Conservation (phyloP, 2,329 filamentous ascomycete genomes). For the Neophaeococcomyces aloes region DNA sequence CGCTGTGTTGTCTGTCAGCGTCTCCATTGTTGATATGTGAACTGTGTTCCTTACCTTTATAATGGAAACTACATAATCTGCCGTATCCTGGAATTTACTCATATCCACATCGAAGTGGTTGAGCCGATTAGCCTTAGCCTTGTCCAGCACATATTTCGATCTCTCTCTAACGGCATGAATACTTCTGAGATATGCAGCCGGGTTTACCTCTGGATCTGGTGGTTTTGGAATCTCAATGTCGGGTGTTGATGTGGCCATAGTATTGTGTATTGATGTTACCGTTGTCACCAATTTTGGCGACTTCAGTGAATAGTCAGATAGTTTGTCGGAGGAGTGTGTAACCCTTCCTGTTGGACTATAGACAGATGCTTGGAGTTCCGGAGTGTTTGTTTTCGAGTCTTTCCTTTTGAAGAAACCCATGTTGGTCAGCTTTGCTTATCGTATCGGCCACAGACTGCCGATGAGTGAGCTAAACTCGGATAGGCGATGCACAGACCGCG, state of each 20-base stretch:
- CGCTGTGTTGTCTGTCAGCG: constrained; percentile 40
- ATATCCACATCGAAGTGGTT: constrained; percentile 84
- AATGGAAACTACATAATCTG: constrained; percentile 78
- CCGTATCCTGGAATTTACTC: constrained; percentile 70
- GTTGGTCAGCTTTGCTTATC: constrained; percentile 16
- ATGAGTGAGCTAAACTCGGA: too few relatives aligned
- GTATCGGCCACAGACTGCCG: too few relatives aligned
- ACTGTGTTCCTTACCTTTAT: constrained; percentile 59
- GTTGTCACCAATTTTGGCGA: constrained; percentile 17
- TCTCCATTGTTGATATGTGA: background rate
- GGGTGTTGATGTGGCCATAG: constrained; percentile 31
- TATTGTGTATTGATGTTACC: constrained; percentile 6
- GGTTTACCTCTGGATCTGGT: constrained; percentile 78
- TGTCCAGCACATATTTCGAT: constrained; percentile 61
- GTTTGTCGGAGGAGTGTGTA: constrained; percentile 12
- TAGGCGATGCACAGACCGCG: too few relatives aligned
- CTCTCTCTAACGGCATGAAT: constrained; percentile 78
- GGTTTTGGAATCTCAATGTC: constrained; percentile 73
- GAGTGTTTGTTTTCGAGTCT: constrained; percentile 30
- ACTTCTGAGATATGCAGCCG: constrained; percentile 81
- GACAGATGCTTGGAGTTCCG: constrained; percentile 9
- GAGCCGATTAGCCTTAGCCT: constrained; percentile 65
- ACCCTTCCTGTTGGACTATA: constrained; percentile 4
- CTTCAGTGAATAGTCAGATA: constrained; percentile 20
- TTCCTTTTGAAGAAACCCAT: constrained; percentile 41